phyloP scores from a whole-genome alignment of 2,329 filamentous ascomycete genomes.

The Aspergillus hortae region DNA sequence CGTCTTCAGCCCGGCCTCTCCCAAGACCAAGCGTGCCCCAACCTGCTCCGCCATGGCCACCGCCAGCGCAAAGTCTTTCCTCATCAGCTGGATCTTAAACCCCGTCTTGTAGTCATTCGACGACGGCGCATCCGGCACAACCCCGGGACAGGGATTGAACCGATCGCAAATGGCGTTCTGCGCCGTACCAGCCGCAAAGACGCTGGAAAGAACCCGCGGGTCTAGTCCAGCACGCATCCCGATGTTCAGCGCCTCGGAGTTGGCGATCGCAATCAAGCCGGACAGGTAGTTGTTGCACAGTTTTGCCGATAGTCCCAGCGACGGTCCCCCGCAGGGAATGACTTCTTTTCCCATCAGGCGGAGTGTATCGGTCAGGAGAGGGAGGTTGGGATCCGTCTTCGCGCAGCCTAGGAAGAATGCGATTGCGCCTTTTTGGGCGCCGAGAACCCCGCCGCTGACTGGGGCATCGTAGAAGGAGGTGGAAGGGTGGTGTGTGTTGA shows the following conservation, averaged over 20 bases:
- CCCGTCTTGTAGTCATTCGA: conserved; percentile 51
- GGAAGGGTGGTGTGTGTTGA: conserved; percentile 33
- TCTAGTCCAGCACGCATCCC: conserved; percentile 58
- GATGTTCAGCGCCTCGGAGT: conserved; percentile 58
- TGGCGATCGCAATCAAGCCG: conserved; percentile 57
- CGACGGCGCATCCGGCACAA: conserved; percentile 47
- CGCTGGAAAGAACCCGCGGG: conserved; percentile 49
- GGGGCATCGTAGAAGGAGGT: conserved; percentile 52
- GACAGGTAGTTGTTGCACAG: conserved; percentile 61
- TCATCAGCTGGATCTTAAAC: conserved; percentile 59
- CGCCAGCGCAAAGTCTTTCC: conserved; percentile 53
- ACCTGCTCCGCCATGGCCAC: conserved; percentile 53
- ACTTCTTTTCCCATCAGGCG: conserved; percentile 52
- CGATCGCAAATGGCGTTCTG: conserved; percentile 52
- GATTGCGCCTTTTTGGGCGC: conserved; percentile 50
- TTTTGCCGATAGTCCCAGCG: conserved; percentile 32
- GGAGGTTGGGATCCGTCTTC: conserved; percentile 13
- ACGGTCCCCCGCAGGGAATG: conserved; percentile 50
- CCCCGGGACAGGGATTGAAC: conserved; percentile 51
- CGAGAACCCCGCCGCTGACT: conserved; percentile 53
- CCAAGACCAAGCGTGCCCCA: conserved; percentile 49
- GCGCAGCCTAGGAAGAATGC: conserved; percentile 52
- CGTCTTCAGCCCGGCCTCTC: conserved; percentile 47
- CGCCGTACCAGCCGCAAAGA: conserved; percentile 51
- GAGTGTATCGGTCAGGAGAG: conserved; percentile 33